Percentiles rank a stretch among this genome's conserved stretches.
Conservation (phyloP, 805 yeast genomes). For the Wickerhamomyces queroliae region DNA sequence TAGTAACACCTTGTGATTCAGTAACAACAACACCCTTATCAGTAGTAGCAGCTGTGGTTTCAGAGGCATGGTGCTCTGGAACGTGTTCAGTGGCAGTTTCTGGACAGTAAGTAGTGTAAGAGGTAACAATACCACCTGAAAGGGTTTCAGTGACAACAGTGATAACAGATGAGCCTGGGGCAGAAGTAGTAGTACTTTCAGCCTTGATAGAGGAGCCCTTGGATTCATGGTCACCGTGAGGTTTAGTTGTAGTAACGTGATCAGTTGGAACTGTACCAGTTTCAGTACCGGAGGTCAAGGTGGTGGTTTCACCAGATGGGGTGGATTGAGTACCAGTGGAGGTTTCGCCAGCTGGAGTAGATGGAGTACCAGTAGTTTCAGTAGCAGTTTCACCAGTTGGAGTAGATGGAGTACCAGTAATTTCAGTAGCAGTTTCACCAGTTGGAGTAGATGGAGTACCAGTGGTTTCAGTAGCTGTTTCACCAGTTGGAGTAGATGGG, state of each 20-base stretch:
- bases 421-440: neutral
- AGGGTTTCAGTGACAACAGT: constrained; percentile 22
- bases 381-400: neutral
- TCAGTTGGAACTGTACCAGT: constrained; percentile 1
- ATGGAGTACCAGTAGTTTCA: neutral
- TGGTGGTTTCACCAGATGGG: neutral
- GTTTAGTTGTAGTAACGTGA: no score
- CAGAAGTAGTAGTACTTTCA: constrained; percentile 19
- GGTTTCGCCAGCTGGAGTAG: neutral
- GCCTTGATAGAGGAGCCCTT: no score
- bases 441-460: neutral
- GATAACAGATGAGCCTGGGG: constrained; percentile 16
- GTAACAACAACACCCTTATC: no score
- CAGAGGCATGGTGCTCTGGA: neutral
- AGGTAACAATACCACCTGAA: constrained; percentile 2
- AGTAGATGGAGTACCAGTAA: neutral
- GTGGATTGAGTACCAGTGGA: neutral
- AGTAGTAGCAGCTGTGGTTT: neutral
- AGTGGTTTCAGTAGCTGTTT: constrained; percentile 1
- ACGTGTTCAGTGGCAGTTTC: neutral
- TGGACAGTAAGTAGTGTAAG: constrained; percentile 7
- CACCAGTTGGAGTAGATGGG: no score
- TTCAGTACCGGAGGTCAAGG: constrained; percentile 1
- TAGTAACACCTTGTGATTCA: no score
- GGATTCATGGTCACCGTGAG: no score